A percentile compares a stretch with the other conserved stretches of the same genome.
Evolutionary conservation across 257 asterid species (phyloP).

Genomic region (Jacaranda mimosifolia): DNA sequence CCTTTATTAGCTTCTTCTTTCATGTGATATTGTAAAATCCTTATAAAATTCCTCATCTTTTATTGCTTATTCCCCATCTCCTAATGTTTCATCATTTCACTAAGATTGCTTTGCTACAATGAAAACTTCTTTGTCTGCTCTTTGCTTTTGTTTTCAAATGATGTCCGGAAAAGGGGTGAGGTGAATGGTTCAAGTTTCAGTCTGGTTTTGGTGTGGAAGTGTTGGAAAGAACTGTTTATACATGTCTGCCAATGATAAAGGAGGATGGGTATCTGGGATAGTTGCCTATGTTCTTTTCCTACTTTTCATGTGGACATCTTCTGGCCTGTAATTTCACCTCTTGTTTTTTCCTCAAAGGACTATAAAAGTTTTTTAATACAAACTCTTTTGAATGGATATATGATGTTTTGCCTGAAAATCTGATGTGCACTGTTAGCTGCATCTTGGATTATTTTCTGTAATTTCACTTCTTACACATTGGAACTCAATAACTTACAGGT

Average conservation of each 20-base stretch:
- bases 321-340: neutral
- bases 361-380: neutral
- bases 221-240: neutral
- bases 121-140: neutral
- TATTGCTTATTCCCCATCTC: too few species aligned
- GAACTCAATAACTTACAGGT: conserved; percentile 52
- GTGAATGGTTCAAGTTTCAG: too few species aligned
- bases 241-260: neutral
- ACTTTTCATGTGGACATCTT: neutral
- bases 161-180: too few species aligned
- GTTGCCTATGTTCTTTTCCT: neutral
- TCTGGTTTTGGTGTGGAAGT: neutral
- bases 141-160: neutral
- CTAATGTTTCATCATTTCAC: neutral
- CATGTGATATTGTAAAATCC: neutral
- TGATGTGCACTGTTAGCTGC: neutral
- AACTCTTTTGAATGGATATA: neutral
- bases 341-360: neutral
- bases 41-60: neutral
- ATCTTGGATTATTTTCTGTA: neutral
- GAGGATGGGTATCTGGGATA: neutral
- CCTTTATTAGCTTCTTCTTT: too few species aligned
- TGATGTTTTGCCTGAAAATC: neutral
- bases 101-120: neutral
- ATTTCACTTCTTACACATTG: neutral